phyloP scores from a whole-genome alignment of 495 filamentous ascomycete species.

The Aspergillus sparsus region DNA sequence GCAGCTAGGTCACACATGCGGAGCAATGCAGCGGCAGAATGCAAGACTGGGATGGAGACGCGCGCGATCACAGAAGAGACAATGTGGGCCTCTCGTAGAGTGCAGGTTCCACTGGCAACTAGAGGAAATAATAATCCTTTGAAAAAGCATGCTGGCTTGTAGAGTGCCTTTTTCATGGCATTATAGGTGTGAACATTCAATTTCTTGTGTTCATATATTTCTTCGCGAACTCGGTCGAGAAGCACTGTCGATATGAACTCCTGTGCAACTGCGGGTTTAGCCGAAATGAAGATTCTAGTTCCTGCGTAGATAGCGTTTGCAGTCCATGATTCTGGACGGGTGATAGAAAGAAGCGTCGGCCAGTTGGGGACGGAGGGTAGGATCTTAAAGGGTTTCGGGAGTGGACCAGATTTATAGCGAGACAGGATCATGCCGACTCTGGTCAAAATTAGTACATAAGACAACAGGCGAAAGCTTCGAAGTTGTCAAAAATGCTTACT shows the following conservation, averaged over 20 bases:
- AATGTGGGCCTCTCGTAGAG: slow-evolving; percentile 88
- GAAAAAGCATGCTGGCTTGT: slow-evolving; percentile 96
- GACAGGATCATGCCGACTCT: slow-evolving; percentile 87
- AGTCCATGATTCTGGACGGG: slow-evolving; percentile 82
- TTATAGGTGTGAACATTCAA: slow-evolving; percentile 95
- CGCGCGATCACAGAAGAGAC: slow-evolving; percentile 78
- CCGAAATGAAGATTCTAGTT: slow-evolving; percentile 84
- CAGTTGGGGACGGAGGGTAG: slow-evolving; percentile 88
- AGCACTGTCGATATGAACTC: slow-evolving; percentile 78
- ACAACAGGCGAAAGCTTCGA: neutral
- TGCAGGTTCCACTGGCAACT: slow-evolving; percentile 73
- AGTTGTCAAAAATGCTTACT: slow-evolving; percentile 52
- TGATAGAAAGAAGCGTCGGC: slow-evolving; percentile 82
- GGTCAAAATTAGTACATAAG: slow-evolving; percentile 22
- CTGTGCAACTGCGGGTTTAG: slow-evolving; percentile 73
- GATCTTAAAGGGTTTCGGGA: slow-evolving; percentile 97
- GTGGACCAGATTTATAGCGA: slow-evolving; percentile 88
- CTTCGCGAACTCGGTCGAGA: slow-evolving; percentile 83
- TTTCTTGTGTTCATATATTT: slow-evolving; percentile 84
- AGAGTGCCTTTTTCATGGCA: slow-evolving; percentile 85
- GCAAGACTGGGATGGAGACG: slow-evolving; percentile 81
- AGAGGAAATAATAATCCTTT: slow-evolving; percentile 94
- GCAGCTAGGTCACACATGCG: slow-evolving; percentile 91
- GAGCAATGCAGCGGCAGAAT: slow-evolving; percentile 89
- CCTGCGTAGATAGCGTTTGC: slow-evolving; percentile 83